A percentile compares a stretch with the other conserved stretches of the same genome.
Conservation (phyloP, 2,329 filamentous ascomycete species). For the Leptographium lundbergii region DNA sequence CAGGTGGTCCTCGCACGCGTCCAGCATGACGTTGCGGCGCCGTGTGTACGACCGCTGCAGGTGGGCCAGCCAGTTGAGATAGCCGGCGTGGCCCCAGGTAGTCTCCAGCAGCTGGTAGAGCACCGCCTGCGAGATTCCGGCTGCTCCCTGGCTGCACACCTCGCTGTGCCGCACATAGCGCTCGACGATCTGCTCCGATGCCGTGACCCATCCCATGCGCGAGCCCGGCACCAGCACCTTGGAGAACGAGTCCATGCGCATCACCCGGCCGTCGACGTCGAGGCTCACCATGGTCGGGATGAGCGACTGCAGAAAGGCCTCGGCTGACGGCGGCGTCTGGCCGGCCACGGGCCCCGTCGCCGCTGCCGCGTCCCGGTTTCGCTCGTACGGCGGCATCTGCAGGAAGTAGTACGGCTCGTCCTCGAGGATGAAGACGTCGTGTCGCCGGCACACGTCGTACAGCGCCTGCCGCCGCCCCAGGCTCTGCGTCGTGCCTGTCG, state of each 20-base stretch:
- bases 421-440: constrained; percentile 78
- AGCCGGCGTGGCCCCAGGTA: constrained; percentile 84
- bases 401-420: constrained; percentile 94
- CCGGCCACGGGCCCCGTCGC: constrained; percentile 44
- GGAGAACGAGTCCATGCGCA: constrained; percentile 87
- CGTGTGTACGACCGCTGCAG: constrained; percentile 70
- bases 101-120: constrained; percentile 76
- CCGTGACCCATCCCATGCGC: constrained; percentile 80
- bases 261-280: constrained; percentile 75
- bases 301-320: constrained; percentile 41
- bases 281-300: constrained; percentile 67
- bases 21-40: constrained; percentile 63
- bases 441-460: constrained; percentile 68
- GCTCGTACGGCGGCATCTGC: constrained; percentile 68
- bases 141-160: constrained; percentile 71
- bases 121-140: constrained; percentile 70
- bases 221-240: constrained; percentile 80
- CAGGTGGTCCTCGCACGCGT: constrained; percentile 67
- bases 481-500: constrained; percentile 74
- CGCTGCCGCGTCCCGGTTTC: constrained; percentile 33
- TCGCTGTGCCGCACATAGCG: constrained; percentile 74
- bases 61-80: constrained; percentile 78
- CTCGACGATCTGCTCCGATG: constrained; percentile 71
- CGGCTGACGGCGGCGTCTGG: not conserved
- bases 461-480: constrained; percentile 54